phyloP scores from a whole-genome alignment of 345 rosid species.

The Eucalyptus caleyi region DNA sequence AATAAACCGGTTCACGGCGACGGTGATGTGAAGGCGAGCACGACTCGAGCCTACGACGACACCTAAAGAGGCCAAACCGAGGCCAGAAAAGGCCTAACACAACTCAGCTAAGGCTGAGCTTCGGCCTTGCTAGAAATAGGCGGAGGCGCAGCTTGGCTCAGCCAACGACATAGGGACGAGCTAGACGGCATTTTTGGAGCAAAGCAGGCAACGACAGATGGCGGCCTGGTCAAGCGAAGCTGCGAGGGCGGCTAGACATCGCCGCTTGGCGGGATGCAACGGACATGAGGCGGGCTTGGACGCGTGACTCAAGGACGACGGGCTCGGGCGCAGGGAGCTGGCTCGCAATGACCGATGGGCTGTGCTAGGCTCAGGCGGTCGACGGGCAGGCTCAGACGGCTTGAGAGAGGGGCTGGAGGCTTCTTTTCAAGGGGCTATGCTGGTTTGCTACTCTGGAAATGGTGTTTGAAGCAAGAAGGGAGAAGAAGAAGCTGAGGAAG shows the following conservation, averaged over 20 bases:
- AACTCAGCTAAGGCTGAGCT: fast-evolving
- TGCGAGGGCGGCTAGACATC: fast-evolving
- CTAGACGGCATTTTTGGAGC: fast-evolving
- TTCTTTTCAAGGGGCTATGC: no score
- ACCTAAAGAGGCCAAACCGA: no score
- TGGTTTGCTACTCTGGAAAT: no score
- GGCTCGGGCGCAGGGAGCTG: fast-evolving
- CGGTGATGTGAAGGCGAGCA: fast-evolving
- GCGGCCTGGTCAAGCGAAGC: fast-evolving
- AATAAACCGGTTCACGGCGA: no score
- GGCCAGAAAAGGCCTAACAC: no score
- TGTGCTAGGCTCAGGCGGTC: fast-evolving
- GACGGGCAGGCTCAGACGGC: fast-evolving
- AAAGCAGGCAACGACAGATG: fast-evolving
- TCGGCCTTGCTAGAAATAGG: fast-evolving
- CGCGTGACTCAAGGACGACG: fast-evolving
- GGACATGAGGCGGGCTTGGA: fast-evolving
- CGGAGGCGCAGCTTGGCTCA: fast-evolving
- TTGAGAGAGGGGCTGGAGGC: no score
- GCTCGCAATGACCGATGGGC: fast-evolving
- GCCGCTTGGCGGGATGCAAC: fast-evolving
- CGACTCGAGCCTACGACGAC: fast-evolving
- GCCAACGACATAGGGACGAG: fast-evolving
- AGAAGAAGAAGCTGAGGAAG: no score
- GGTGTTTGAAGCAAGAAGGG: no score